Base-by-base conservation (phyloP, 2,329 filamentous ascomycete species). In the Hypoxylon sp. region DNA sequence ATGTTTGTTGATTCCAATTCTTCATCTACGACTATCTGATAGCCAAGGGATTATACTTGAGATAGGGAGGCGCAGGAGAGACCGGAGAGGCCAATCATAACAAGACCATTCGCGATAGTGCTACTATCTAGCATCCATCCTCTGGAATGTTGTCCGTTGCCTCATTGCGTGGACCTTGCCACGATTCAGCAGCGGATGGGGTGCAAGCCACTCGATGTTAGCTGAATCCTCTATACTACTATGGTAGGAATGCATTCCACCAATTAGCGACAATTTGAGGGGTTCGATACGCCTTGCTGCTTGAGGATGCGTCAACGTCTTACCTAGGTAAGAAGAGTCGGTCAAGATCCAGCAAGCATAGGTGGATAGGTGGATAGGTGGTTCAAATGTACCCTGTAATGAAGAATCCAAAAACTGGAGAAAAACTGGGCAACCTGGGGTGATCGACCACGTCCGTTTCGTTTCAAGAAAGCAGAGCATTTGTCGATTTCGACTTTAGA, bases 221-320 rank as follows among this genome's bases (percentile, higher is more conserved):
- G 38, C 28, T 30, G 49, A 32, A n/a, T 34, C 52, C 45, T 57
- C 36, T 50, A 63, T 57, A 34, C 53, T 55, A 5, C 36, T 50
- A 63, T 57, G 30, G 49, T 55, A 5, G 21, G 36, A 30, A 65
- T n/a, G 21, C 43, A 62, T 59, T 49, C 62, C 49, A 57, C 62
- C 48, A 63, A 58, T 65, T 19, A 32, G 28, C 49, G 17, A 32
- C 6, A n/a, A 57, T 43, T 9, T 32, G 52, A 64, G 61, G 46
- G 38, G 60, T 52, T 59, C 48, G 51, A 59, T 50, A 63, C 32
- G 56, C 49, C 55, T 63, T 28, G 68, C 49, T 59, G 65, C 60
- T 63, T 58, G 50, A 68, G 48, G 60, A 66, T 68, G 63, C 65
- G 63, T 63, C 65, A 68, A 68, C 50, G 63, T 68, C 60, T 70